These are phyloP conservation scores for Leccinellum rugosiceps DNA, from an alignment of 768 basidiomycete species.

Conservation along the genomic window DNA sequence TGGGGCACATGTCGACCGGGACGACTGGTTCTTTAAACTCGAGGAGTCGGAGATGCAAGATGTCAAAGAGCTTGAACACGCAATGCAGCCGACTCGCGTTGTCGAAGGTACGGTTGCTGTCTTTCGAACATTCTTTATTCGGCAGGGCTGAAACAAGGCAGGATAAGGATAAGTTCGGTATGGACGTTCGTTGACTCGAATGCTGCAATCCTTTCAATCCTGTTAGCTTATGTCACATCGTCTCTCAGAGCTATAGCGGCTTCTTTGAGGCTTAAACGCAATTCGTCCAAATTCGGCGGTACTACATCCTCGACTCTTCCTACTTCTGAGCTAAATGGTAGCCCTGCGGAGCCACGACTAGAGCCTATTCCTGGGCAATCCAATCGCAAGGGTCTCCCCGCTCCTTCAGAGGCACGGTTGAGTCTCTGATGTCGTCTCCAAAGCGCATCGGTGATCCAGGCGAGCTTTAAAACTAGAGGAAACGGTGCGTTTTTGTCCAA, in stretches of 20 bases:
- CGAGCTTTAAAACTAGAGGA: not conserved
- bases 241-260: slow-evolving; percentile 76
- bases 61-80: too few relatives aligned
- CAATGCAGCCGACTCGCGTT: too few relatives aligned
- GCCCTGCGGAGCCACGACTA: slow-evolving; percentile 23
- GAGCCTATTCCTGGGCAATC: slow-evolving; percentile 60
- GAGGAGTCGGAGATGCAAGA: too few relatives aligned
- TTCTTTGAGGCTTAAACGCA: slow-evolving; percentile 68
- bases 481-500: slow-evolving; percentile 32
- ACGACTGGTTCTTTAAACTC: too few relatives aligned
- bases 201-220: too few relatives aligned
- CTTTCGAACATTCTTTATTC: too few relatives aligned
- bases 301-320: slow-evolving; percentile 27
- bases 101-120: too few relatives aligned
- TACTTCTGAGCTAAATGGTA: slow-evolving; percentile 23
- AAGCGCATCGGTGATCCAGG: slow-evolving; percentile 53
- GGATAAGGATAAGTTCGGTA: too few relatives aligned
- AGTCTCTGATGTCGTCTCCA: too few relatives aligned
- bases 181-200: too few relatives aligned
- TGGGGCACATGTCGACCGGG: too few relatives aligned
- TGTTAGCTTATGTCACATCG: slow-evolving; percentile 58
- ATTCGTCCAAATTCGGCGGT: slow-evolving; percentile 13
- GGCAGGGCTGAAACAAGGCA: too few relatives aligned
- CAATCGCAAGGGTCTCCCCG: slow-evolving; percentile 55
- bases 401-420: slow-evolving; percentile 56